These are phyloP conservation scores for Hapsidospora chrysogenum DNA, from an alignment of 495 filamentous ascomycete genomes.

Conservation along the genomic window DNA sequence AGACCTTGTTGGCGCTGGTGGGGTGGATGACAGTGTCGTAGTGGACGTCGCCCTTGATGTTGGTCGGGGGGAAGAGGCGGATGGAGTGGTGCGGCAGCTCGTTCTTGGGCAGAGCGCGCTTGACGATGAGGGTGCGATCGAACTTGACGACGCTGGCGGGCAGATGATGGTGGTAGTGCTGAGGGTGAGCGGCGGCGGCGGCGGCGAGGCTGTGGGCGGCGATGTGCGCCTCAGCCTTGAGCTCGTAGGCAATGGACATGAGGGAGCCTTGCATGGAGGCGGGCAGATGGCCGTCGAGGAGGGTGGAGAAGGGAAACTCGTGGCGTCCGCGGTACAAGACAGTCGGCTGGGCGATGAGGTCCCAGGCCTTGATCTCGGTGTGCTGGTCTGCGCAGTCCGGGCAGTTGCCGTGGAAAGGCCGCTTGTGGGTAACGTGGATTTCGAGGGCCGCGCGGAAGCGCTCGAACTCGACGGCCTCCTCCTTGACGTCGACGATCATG, in stretches of 20 bases:
- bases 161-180: no score
- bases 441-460: constrained; percentile 52
- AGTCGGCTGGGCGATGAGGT: constrained; percentile 52
- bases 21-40: constrained; percentile 75
- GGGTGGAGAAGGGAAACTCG: constrained; percentile 79
- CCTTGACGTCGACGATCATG: constrained; percentile 51
- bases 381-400: constrained; percentile 49
- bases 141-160: constrained; percentile 35
- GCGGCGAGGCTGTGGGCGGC: constrained; percentile 34
- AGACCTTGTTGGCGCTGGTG: constrained; percentile 64
- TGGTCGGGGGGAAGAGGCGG: constrained; percentile 91
- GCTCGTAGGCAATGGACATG: constrained; percentile 58
- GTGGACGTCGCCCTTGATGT: constrained; percentile 66
- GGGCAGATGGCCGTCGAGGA: constrained; percentile 75
- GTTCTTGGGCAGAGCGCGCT: constrained; percentile 48
- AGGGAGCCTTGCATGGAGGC: constrained; percentile 61
- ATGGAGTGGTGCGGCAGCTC: constrained; percentile 59
- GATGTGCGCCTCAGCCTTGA: constrained; percentile 48
- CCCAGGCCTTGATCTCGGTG: constrained; percentile 63
- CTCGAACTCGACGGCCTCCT: constrained; percentile 47
- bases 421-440: constrained; percentile 52
- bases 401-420: constrained; percentile 65
- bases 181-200: constrained; percentile 17
- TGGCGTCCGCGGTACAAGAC: constrained; percentile 47
- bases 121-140: constrained; percentile 46